phyloP scores from a whole-genome alignment of 2,329 filamentous ascomycete genomes.

The Aspergillus sp. region DNA sequence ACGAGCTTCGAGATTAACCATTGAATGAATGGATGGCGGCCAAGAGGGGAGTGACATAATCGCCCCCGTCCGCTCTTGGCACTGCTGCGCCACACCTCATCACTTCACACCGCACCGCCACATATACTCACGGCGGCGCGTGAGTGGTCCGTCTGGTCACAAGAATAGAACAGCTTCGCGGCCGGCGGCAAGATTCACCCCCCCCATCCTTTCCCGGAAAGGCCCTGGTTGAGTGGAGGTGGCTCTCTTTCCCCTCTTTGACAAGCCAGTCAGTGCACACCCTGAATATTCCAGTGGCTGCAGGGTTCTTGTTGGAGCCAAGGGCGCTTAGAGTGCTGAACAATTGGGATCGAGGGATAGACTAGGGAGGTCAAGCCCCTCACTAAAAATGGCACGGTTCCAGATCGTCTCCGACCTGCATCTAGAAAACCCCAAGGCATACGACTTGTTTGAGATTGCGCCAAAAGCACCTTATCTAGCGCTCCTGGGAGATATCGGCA shows the following conservation, averaged over 20 bases:
- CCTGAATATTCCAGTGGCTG: background rate
- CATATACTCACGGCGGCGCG: conserved; percentile 4
- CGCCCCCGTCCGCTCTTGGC: conserved; percentile 9
- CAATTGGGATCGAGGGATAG: background rate
- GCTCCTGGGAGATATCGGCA: conserved; percentile 60
- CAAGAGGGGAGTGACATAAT: conserved; percentile 16
- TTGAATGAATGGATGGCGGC: background rate
- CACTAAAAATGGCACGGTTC: conserved; percentile 26
- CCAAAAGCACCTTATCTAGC: conserved; percentile 55
- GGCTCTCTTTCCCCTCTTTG: background rate
- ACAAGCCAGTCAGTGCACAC: background rate
- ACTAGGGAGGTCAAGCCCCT: background rate
- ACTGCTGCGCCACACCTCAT: conserved; percentile 29
- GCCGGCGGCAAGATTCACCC: background rate
- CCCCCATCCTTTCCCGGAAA: background rate
- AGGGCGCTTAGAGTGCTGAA: conserved; percentile 7
- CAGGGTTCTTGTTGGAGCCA: background rate
- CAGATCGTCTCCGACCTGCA: conserved; percentile 63
- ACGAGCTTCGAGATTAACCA: background rate
- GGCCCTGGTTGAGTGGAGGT: conserved; percentile 72
- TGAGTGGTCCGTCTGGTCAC: conserved; percentile 12
- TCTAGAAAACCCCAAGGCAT: conserved; percentile 53
- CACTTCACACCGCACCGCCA: conserved; percentile 27
- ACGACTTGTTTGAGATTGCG: conserved; percentile 54
- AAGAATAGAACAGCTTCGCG: conserved; percentile 11